These are phyloP conservation scores for Parsonsia alboflavescens DNA, from an alignment of 257 asterid genomes.

Conservation along the genomic window DNA sequence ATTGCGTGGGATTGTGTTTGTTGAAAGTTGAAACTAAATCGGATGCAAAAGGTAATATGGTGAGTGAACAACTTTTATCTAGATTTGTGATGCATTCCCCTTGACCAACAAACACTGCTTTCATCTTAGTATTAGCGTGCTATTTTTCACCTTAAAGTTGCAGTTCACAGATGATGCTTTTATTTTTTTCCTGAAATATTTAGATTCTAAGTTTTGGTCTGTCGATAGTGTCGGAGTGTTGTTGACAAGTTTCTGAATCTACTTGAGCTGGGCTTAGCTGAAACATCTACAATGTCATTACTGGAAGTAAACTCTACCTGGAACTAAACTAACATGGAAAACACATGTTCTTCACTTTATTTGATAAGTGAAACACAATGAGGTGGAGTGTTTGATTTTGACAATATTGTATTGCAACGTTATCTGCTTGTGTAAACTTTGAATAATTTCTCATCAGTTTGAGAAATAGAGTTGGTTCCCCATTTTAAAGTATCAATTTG, in stretches of 20 bases:
- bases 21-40: not conserved
- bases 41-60: not conserved
- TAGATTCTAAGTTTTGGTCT: too few relatives aligned
- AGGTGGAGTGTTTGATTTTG: not conserved
- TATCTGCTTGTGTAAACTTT: not conserved
- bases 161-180: not conserved
- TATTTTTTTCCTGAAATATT: not conserved
- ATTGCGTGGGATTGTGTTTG: not conserved
- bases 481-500: not conserved
- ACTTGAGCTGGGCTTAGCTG: not conserved
- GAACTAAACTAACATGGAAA: not conserved
- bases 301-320: not conserved
- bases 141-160: not conserved
- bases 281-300: not conserved
- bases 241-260: not conserved
- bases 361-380: not conserved
- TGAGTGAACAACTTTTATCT: not conserved
- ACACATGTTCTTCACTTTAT: not conserved
- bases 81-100: not conserved
- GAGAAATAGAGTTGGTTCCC: not conserved
- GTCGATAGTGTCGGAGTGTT: not conserved
- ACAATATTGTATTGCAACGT: not conserved
- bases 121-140: not conserved
- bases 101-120: not conserved
- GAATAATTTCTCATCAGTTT: not conserved